phyloP scores from a whole-genome alignment of 805 yeast genomes.

The Yarrowia sp. region DNA sequence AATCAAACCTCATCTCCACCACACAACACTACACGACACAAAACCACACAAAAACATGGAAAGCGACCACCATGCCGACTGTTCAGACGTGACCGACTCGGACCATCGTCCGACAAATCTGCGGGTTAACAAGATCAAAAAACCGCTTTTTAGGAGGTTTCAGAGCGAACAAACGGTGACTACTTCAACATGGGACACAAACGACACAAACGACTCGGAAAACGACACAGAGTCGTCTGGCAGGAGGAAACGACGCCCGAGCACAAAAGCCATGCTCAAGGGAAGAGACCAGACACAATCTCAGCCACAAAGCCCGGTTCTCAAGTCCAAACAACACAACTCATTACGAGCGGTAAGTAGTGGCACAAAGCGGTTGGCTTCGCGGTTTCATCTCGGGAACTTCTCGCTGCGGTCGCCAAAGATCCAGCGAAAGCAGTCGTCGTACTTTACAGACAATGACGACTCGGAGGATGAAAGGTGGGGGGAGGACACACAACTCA shows the following conservation, averaged over 20 bases:
- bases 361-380: not conserved
- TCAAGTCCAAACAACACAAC: constrained; percentile 5
- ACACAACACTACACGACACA: not conserved
- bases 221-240: not conserved
- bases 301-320: not conserved
- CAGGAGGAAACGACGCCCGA: not conserved
- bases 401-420: constrained; percentile 20
- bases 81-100: constrained; percentile 17
- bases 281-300: not conserved
- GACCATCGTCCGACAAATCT: not conserved
- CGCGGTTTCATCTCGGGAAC: constrained; percentile 5
- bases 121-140: not conserved
- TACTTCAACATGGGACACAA: not conserved
- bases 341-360: not conserved
- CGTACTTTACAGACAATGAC: constrained; percentile 13
- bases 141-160: constrained; percentile 6
- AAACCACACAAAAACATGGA: not conserved
- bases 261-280: not conserved
- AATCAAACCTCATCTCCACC: not conserved
- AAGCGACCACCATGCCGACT: not conserved
- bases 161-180: constrained; percentile 3
- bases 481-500: constrained; percentile 2
- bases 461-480: not conserved
- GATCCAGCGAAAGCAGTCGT: constrained; percentile 13
- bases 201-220: constrained; percentile 10